These are phyloP conservation scores for Elongisporangium undulatum DNA, from an alignment of 352 stramenopile species.

Conservation along the genomic window DNA sequence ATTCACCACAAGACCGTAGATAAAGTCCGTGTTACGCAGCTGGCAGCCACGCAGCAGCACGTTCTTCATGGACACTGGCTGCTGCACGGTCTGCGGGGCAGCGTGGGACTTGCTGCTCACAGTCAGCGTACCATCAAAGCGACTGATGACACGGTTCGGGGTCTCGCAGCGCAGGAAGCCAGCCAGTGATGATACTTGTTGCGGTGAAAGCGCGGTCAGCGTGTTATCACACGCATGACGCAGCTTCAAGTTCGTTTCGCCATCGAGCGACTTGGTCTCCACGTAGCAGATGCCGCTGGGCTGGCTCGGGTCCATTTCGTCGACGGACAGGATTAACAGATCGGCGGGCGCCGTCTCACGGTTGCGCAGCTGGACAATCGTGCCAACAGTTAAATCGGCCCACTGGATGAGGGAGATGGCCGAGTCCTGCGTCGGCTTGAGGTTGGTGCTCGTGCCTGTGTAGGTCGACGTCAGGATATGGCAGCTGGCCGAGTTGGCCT, in stretches of 20 bases:
- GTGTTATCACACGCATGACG: constrained; percentile 64
- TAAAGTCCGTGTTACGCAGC: constrained; percentile 87
- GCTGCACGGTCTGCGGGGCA: constrained; percentile 21
- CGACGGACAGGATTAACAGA: constrained; percentile 75
- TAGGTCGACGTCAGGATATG: constrained; percentile 51
- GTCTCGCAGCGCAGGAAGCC: constrained; percentile 65
- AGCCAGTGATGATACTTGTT: constrained; percentile 29
- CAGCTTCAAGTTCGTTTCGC: constrained; percentile 90
- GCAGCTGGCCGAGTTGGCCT: constrained; percentile 75
- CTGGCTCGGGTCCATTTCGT: constrained; percentile 55
- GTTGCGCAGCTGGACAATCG: constrained; percentile 77
- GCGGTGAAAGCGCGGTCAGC: constrained; percentile 29
- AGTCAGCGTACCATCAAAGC: constrained; percentile 70
- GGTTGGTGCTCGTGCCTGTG: constrained; percentile 22
- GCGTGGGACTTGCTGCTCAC: constrained; percentile 18
- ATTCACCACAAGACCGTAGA: constrained; percentile 88
- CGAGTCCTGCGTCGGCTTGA: constrained; percentile 27
- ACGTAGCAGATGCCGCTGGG: constrained; percentile 82
- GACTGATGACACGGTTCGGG: constrained; percentile 75
- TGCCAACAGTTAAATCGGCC: constrained; percentile 74
- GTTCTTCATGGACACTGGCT: constrained; percentile 80
- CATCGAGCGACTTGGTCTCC: constrained; percentile 87
- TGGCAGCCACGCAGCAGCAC: constrained; percentile 85
- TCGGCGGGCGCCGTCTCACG: constrained; percentile 80
- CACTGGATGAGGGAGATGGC: constrained; percentile 60